These are phyloP conservation scores for Phytophthora meadii DNA, from an alignment of 352 stramenopile genomes.

Conservation along the genomic window DNA sequence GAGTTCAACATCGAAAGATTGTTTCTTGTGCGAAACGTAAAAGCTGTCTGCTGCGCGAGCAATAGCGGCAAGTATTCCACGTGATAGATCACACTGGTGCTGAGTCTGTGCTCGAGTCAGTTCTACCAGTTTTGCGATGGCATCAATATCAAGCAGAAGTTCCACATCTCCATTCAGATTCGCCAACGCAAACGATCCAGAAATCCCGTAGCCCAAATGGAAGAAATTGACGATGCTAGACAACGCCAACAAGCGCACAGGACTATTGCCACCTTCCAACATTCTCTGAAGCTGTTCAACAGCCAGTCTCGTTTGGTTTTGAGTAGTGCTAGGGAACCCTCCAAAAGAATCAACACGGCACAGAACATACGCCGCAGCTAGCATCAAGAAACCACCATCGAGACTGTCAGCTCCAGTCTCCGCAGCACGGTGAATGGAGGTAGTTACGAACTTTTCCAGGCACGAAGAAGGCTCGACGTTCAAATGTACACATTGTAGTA, in stretches of 20 bases:
- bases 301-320: constrained; percentile 29
- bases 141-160: constrained; percentile 32
- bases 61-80: constrained; percentile 41
- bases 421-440: constrained; percentile 38
- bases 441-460: constrained; percentile 42
- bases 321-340: constrained; percentile 19
- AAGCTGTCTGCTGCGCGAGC: constrained; percentile 36
- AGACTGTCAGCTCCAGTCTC: constrained; percentile 1
- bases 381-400: constrained; percentile 34
- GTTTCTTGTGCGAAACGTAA: constrained; percentile 58
- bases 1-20: constrained; percentile 54
- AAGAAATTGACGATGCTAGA: constrained; percentile 41
- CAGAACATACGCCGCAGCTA: constrained; percentile 38
- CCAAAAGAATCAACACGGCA: constrained; percentile 31
- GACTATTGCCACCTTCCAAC: constrained; percentile 13
- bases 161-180: constrained; percentile 15
- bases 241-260: constrained; percentile 21
- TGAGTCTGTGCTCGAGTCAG: constrained; percentile 19
- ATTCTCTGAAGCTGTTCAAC: constrained; percentile 23
- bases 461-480: constrained; percentile 32
- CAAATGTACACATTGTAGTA: constrained; percentile 48
- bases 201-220: constrained; percentile 28
- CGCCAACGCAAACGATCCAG: constrained; percentile 3
- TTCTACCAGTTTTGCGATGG: constrained; percentile 26
- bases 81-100: constrained; percentile 1